Evolutionary conservation across 225 moss, liverwort and hornwort species (phyloP), one percentile per base, ranked within the genome.

Genomic region (Physcomitrellopsis africana): DNA sequence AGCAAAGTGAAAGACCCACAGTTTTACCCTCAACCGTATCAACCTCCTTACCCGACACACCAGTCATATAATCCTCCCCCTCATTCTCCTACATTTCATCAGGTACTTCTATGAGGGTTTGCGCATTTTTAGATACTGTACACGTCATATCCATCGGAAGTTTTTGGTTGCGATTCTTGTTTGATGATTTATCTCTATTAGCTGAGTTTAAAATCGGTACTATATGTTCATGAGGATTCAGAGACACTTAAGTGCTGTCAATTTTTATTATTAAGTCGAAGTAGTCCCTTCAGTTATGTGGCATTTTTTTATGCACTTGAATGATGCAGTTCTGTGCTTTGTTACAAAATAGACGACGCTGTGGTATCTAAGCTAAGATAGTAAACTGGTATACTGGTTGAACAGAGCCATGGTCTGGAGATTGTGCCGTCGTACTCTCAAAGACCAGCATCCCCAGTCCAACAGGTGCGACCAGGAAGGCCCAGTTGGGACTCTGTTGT

Each of bases 361-460:
- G 55, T 76, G 20, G 59, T 49, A 37, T 48, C 24, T 23, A 20
- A 70, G 14, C 66, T 56, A 22, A 51, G 54, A 64, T 57, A 17
- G 43, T 71, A 3, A 66, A 48, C 63, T 64, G 49, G 9, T 56
- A 2, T 60, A 48, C 63, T 64, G 49, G 9, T 56, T 80, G 72
- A 71, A 48, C 86, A 93, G 92, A 81, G 89, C 53, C 84, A 89
- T 76, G 88, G 90, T 69, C 71, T 94, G 57, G 93, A 91, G 85
- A 91, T 94, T 82, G 93, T 94, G 22, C 84, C 91, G 54, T 83
- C 83, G 44, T 83, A 75, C 61, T 66, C 79, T 42, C 78, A 62
- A 60, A 85, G 91, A 63, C 93, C 93, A 56, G 79, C 87, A 56
- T 89, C 89, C 71, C 91, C 89, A 48, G 79, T 60, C 59, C 73